Evolutionary conservation across 2,329 filamentous ascomycete species (phyloP), one percentile per base, ranked within the genome.

Genomic region (Lecanicillium sp.): DNA sequence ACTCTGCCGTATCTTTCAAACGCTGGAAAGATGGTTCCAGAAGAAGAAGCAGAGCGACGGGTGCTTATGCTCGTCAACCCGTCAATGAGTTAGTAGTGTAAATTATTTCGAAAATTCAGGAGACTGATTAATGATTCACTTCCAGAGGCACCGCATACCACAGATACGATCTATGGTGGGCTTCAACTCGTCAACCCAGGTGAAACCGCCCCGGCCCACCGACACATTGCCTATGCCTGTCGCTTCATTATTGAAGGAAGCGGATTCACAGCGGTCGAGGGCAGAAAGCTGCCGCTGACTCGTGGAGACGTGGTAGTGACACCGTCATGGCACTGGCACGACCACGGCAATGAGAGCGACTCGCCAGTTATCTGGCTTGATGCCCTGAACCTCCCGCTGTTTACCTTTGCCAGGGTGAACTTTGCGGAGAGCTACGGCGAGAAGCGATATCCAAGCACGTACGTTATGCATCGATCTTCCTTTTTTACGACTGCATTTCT

Each of bases 311-410:
- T 78, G 2, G 71, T 78, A 12, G 53, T 77, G 1, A 79, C 74
- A 0, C 74, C 73, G 0, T 68, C 64, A 0, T 78, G 74, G 74
- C 69, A 75, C 48, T 78, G 70, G 64, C 74, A 77, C 43, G 74
- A 78, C 43, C 74, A 79, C 41, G 74, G 74, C 3, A 77, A 77
- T 34, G 72, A 78, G 41, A 68, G 72, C 8, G 58, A 60, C 1
- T 61, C 60, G 2, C 71, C 72, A 0, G 69, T 77, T 51, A 68
- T 79, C 19, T 79, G 74, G 74, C 58, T 79, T 2, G 74, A 78
- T 48, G 70, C 66, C 4, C 51, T 79, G 2, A 70, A 78, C 52
- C 50, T 78, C 2, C 73, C 74, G 0, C 55, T 64, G 3, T 77
- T 73, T 48, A 55, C 59, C 1, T 66, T 68, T 43, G 65, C 68